Percentiles rank a stretch among this genome's conserved stretches.
Conservation (phyloP, 2,329 filamentous ascomycete species). For the Trichoderma asperellum region DNA sequence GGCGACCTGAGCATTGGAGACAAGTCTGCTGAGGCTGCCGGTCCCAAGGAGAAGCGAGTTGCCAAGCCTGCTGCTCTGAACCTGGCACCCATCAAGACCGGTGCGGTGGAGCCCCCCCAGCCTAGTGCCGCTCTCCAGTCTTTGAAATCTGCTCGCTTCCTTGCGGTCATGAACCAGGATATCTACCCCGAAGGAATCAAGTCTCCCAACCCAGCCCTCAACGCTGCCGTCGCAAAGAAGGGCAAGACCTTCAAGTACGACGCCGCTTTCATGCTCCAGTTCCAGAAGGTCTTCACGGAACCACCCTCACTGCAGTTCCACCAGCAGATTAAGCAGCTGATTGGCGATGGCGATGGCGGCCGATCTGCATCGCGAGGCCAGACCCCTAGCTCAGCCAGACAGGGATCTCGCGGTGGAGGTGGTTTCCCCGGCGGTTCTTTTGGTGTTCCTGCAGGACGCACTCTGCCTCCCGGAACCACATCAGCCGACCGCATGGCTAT, state of each 20-base stretch:
- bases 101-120: constrained; percentile 85
- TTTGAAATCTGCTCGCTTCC: constrained; percentile 86
- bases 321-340: constrained; percentile 80
- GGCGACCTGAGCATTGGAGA: constrained; percentile 55
- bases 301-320: constrained; percentile 95
- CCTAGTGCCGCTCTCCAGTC: constrained; percentile 93
- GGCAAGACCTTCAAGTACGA: constrained; percentile 90
- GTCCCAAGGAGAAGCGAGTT: constrained; percentile 65
- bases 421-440: constrained; percentile 74
- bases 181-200: constrained; percentile 82
- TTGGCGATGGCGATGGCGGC: constrained; percentile 74
- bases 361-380: constrained; percentile 63
- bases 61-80: constrained; percentile 87
- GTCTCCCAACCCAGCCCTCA: constrained; percentile 90
- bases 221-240: constrained; percentile 77
- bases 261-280: constrained; percentile 92
- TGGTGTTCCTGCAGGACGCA: constrained; percentile 52
- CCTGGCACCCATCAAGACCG: constrained; percentile 78
- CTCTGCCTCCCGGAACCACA: constrained; percentile 75
- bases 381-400: constrained; percentile 57
- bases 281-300: constrained; percentile 94
- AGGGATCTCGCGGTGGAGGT: constrained; percentile 56
- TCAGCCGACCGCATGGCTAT: constrained; percentile 76
- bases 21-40: constrained; percentile 50
- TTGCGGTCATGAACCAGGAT: constrained; percentile 76